These are phyloP conservation scores for Aspergillus haitiensis DNA, from an alignment of 495 filamentous ascomycete genomes.

Conservation along the genomic window DNA sequence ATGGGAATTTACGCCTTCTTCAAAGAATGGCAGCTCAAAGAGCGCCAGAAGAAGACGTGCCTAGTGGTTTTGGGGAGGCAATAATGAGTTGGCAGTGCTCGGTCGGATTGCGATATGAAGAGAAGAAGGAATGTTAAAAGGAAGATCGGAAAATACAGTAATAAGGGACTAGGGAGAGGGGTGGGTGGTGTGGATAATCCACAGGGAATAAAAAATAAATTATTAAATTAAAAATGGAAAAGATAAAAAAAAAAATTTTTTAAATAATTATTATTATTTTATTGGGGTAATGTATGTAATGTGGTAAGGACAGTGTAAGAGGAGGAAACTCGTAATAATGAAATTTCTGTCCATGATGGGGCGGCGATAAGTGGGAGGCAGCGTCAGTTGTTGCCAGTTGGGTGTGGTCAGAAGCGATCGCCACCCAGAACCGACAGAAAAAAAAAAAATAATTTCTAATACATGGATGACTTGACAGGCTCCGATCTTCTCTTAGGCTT, in stretches of 20 bases:
- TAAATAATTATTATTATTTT: constrained; percentile 8
- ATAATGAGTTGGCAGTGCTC: constrained; percentile 31
- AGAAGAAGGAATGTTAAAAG: constrained; percentile 30
- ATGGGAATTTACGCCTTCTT: constrained; percentile 31
- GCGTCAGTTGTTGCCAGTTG: constrained; percentile 6
- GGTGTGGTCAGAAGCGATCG: constrained; percentile 11
- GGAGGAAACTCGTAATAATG: constrained; percentile 4
- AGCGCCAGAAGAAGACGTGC: constrained; percentile 36
- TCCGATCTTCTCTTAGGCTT: constrained; percentile 25
- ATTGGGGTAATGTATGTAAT: constrained; percentile 13
- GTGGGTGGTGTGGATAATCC: constrained; percentile 20
- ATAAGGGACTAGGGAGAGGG: constrained; percentile 25
- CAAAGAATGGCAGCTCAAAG: constrained; percentile 38
- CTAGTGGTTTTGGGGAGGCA: constrained; percentile 29
- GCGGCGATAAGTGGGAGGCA: constrained; percentile 17
- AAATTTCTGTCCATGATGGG: constrained; percentile 8
- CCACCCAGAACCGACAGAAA: constrained; percentile 6
- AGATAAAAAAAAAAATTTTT: constrained; percentile 17
- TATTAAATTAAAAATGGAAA: constrained; percentile 21
- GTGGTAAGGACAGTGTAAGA: constrained; percentile 20
- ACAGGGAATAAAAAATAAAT: constrained; percentile 19
- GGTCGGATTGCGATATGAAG: constrained; percentile 22
- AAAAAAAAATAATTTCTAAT: constrained; percentile 10
- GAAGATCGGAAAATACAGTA: constrained; percentile 29
- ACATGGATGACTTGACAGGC: constrained; percentile 4